These are phyloP conservation scores for Cryptomeria japonica DNA, from an alignment of 75 land plant genomes.

Conservation along the genomic window DNA sequence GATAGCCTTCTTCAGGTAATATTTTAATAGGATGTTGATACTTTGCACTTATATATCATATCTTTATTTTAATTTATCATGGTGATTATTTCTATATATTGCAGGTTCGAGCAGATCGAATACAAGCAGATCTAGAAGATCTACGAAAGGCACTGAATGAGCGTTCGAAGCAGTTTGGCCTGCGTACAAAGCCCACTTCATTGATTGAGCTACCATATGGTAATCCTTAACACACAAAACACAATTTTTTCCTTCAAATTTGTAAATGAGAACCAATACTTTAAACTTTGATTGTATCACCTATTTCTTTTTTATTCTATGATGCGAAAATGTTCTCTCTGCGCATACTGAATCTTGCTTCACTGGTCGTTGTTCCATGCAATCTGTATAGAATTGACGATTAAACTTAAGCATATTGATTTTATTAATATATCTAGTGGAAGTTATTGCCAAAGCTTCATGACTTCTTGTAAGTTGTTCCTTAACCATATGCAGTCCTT, in stretches of 20 bases:
- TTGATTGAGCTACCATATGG: slow-evolving; percentile 82
- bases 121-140: slow-evolving; percentile 88
- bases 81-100: slow-evolving; percentile 6
- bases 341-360: neutral
- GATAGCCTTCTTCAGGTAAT: slow-evolving; percentile 90
- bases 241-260: neutral
- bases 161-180: slow-evolving; percentile 74
- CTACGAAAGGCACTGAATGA: slow-evolving; percentile 69
- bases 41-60: neutral
- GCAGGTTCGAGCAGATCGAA: slow-evolving; percentile 83
- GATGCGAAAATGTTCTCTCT: neutral
- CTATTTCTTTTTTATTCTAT: neutral
- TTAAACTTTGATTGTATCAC: neutral
- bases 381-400: too few relatives aligned
- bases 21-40: neutral
- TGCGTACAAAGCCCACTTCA: slow-evolving; percentile 57
- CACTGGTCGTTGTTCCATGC: neutral
- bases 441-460: too few relatives aligned
- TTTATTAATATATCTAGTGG: too few relatives aligned
- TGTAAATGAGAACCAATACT: neutral
- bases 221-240: slow-evolving; percentile 15
- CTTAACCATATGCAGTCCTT: too few relatives aligned
- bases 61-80: neutral
- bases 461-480: too few relatives aligned
- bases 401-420: too few relatives aligned